Percentiles rank a stretch among this genome's conserved stretches.
Evolutionary conservation across 2,329 filamentous ascomycete species (phyloP).

Genomic region (Monilinia aucupariae): DNA sequence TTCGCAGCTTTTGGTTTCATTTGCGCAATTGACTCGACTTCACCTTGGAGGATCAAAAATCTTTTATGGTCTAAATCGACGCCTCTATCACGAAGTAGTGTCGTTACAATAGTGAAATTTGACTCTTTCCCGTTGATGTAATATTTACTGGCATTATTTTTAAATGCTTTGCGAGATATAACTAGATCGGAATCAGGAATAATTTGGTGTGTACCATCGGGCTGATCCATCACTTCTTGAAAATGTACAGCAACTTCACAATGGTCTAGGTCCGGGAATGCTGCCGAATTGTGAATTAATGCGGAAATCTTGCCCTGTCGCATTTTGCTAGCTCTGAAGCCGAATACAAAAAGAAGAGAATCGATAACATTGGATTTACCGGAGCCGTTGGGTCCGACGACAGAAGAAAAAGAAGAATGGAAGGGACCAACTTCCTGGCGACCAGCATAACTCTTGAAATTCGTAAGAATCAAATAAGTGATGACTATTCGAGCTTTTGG

Average conservation of each 20-base stretch:
- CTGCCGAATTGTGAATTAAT: constrained; percentile 92
- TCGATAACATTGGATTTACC: constrained; percentile 99
- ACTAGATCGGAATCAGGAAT: constrained; percentile 80
- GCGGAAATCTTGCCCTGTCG: constrained; percentile 97
- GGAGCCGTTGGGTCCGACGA: constrained; percentile 95
- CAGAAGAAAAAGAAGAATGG: constrained; percentile 93
- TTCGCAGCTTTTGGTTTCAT: constrained; percentile 97
- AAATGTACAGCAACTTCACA: constrained; percentile 98
- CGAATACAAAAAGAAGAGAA: constrained; percentile 96
- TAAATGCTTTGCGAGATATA: constrained; percentile 89
- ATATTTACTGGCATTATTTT: constrained; percentile 97
- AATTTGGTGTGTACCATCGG: constrained; percentile 66
- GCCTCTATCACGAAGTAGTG: constrained; percentile 76
- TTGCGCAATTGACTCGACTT: constrained; percentile 97
- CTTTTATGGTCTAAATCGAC: constrained; percentile 97
- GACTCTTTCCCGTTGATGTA: constrained; percentile 89
- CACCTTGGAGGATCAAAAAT: constrained; percentile 93
- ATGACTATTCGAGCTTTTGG: constrained; percentile 88
- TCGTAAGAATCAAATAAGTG: constrained; percentile 83
- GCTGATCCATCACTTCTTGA: constrained; percentile 85
- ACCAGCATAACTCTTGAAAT: constrained; percentile 99
- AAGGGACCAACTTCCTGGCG: constrained; percentile 94
- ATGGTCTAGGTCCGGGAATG: constrained; percentile 75
- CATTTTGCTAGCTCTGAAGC: constrained; percentile 99
- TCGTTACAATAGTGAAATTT: constrained; percentile 88